Conservation (phyloP, 345 rosid species). For the Boechera stricta region DNA sequence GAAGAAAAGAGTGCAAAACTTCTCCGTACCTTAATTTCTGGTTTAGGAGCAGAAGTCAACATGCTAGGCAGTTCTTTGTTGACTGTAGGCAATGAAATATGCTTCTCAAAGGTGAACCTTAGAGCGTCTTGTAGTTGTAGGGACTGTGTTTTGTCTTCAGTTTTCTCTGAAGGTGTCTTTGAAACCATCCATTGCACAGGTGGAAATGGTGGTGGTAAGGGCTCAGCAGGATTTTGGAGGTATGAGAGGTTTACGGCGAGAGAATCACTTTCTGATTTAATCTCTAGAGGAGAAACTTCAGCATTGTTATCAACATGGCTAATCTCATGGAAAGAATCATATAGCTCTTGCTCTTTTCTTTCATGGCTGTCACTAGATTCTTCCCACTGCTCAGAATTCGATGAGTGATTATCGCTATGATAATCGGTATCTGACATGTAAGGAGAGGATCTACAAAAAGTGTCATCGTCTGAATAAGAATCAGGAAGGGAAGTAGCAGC, state of each 20-base stretch:
- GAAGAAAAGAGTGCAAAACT: constrained; percentile 8
- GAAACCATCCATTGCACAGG: constrained; percentile 72
- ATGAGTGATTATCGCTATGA: constrained; percentile 59
- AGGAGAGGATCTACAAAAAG: constrained; percentile 86
- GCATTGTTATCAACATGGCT: constrained; percentile 47
- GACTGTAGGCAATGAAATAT: constrained; percentile 45
- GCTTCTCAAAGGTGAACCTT: constrained; percentile 47
- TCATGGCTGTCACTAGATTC: constrained; percentile 63
- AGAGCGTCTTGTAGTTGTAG: constrained; percentile 44
- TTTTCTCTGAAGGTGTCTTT: constrained; percentile 47
- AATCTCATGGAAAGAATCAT: constrained; percentile 54
- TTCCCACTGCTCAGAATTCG: constrained; percentile 92
- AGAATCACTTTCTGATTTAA: constrained; percentile 53
- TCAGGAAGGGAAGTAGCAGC: constrained; percentile 48
- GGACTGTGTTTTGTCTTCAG: constrained; percentile 47
- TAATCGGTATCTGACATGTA: constrained; percentile 69
- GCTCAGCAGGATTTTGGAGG: constrained; percentile 49
- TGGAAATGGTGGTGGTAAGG: constrained; percentile 78
- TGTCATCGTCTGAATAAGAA: constrained; percentile 81
- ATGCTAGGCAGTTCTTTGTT: constrained; percentile 45
- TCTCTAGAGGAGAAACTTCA: constrained; percentile 55
- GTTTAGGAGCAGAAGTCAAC: constrained; percentile 46
- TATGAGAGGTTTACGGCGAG: constrained; percentile 39
- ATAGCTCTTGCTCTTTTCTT: constrained; percentile 52
- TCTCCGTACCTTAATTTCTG: constrained; percentile 57